Evolutionary conservation across 805 yeast genomes (phyloP).

Genomic region (Candida easanensis): DNA sequence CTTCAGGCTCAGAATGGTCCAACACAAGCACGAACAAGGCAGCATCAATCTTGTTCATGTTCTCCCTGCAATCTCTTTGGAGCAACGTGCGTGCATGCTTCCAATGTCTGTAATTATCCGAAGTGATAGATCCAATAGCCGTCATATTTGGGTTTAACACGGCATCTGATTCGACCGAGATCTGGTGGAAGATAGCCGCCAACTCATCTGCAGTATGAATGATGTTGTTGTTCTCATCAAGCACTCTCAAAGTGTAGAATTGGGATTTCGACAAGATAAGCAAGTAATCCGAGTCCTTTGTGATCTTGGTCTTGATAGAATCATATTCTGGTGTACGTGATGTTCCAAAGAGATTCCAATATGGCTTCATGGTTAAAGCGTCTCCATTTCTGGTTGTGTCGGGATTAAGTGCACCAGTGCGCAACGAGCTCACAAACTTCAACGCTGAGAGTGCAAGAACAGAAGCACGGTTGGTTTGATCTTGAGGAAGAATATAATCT

Average conservation of each 20-base stretch:
- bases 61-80: constrained; percentile 36
- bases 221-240: constrained; percentile 64
- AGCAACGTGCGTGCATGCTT: constrained; percentile 61
- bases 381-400: constrained; percentile 53
- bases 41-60: constrained; percentile 54
- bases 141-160: constrained; percentile 60
- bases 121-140: constrained; percentile 83
- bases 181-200: constrained; percentile 59
- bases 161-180: constrained; percentile 62
- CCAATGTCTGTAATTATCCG: constrained; percentile 86
- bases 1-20: constrained; percentile 67
- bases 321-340: constrained; percentile 50
- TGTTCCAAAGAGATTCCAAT: constrained; percentile 64
- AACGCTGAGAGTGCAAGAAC: constrained; percentile 62
- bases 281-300: constrained; percentile 64
- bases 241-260: constrained; percentile 83
- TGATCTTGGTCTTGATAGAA: constrained; percentile 76
- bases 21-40: constrained; percentile 79
- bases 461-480: constrained; percentile 68
- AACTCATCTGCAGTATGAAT: constrained; percentile 66
- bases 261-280: constrained; percentile 78
- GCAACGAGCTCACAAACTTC: constrained; percentile 60
- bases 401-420: constrained; percentile 50
- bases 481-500: constrained; percentile 49
- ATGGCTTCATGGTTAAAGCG: constrained; percentile 67